Evolutionary conservation across 495 filamentous ascomycete species (phyloP), one percentile per base, ranked within the genome.

Genomic region (Aspergillus funiculosus): DNA sequence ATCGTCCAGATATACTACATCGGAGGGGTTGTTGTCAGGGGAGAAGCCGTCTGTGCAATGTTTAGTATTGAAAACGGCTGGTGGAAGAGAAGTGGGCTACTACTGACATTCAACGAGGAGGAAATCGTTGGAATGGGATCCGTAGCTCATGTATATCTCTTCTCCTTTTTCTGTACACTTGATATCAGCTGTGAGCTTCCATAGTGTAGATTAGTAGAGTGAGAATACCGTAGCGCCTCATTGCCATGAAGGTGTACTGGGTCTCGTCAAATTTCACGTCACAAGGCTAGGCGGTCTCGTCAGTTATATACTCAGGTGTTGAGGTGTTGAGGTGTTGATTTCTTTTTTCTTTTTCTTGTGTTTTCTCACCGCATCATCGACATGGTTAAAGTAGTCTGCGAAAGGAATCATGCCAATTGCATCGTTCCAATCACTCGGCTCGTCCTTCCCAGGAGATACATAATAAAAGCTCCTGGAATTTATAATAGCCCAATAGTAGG

Each of bases 341-440:
- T n/a, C n/a, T n/a, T n/a, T n/a, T n/a, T n/a, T n/a, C n/a, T n/a
- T n/a, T n/a, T n/a, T n/a, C n/a, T n/a, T n/a, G n/a, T n/a, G n/a
- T n/a, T n/a, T n/a, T n/a, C 56, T 44, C 6, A 63, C 61, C 39
- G 57, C 52, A 30, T 61, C 62, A 46, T 81, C 77, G 3, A 63
- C 60, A 60, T 89, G 87, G 58, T 94, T 91, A 64, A 91, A 85
- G 40, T 87, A 80, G 62, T 94, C 87, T 4, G 85, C 78, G 43
- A 88, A 86, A 7, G 87, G 87, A 55, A 83, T 81, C 47, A 94
- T 63, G 0, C 75, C 82, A 73, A 90, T 81, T 38, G 77, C 74
- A 57, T 89, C 82, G 40, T 83, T 81, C 15, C 59, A 67, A 8
- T 64, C 57, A 9, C 55, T 47, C 1, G 75, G 69, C 19, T 70